Evolutionary conservation across 306 rosid species (phyloP), one percentile per base, ranked within the genome.

Genomic region (Castanopsis chinensis): DNA sequence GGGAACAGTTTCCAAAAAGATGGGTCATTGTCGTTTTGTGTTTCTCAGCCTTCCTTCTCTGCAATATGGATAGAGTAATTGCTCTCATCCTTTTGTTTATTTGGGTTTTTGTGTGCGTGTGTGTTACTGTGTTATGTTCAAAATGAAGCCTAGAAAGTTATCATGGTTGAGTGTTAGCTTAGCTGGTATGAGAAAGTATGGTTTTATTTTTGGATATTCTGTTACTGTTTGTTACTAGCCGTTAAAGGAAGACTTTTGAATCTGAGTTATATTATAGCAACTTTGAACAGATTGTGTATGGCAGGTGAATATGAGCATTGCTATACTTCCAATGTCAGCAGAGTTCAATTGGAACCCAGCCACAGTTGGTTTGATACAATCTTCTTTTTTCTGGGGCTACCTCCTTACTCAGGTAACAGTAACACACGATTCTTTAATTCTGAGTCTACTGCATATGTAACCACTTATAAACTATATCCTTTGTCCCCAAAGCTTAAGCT

Each of bases 311-410:
- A 96, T 96, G 99, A 96, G 99, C 88, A 93, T 96, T 78, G 99
- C 99, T 52, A 96, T 93, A 83, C 99, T 96, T 84, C 99, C 99
- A 17, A 96, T 96, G 99, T 91, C 99, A 72, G 97, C 98, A 56
- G 96, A 96, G 84, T 93, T 76, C 80, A 82, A 89, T 51, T 96
- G 99, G 99, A 93, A 83, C 86, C 93, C 98, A 18, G 76, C 86
- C 15, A 96, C 99, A 69, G 99, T 96, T 55, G 99, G 99, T 75
- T 83, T 93, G 78, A 81, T 95, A 78, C 99, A 95, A 76, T 95
- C 99, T 75, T 95, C 99, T n/a, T 95, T 96, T 83, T 96, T 95
- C 91, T 96, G 99, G 98, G 99, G 99, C 63, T 96, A 95, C 87
- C 96, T 95, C 27, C 97, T 95, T 57, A 95, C 99, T 76, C 99